These are phyloP conservation scores for Phylloporus sp. DNA, from an alignment of 768 basidiomycete species.

Conservation along the genomic window DNA sequence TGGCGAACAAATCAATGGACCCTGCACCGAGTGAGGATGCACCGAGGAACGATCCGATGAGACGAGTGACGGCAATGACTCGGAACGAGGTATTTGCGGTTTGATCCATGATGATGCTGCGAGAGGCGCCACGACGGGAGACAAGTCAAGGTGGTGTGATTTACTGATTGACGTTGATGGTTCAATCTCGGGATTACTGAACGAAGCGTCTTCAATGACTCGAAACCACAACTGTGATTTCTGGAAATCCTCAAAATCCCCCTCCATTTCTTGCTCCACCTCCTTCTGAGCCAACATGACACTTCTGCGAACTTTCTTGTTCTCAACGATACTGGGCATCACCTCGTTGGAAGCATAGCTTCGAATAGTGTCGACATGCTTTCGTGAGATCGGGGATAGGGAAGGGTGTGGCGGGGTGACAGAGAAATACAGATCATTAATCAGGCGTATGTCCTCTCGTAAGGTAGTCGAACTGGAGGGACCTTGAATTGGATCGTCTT, in stretches of 20 bases:
- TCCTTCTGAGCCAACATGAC: constrained; percentile 83
- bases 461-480: constrained; percentile 55
- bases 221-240: constrained; percentile 91
- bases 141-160: constrained; percentile 7
- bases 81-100: constrained; percentile 29
- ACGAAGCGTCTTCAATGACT: constrained; percentile 66
- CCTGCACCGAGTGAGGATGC: constrained; percentile 17
- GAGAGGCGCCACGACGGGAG: constrained; percentile 1
- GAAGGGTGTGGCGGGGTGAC: constrained; percentile 51
- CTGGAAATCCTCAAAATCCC: constrained; percentile 86
- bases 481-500: constrained; percentile 57
- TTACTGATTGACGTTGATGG: background rate
- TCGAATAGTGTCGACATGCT: constrained; percentile 66
- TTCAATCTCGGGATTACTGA: constrained; percentile 14
- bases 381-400: constrained; percentile 60
- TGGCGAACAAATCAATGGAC: constrained; percentile 14
- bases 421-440: constrained; percentile 84
- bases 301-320: constrained; percentile 62
- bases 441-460: constrained; percentile 84
- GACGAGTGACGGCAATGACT: constrained; percentile 34
- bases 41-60: constrained; percentile 10
- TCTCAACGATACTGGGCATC: constrained; percentile 34
- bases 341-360: constrained; percentile 54
- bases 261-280: constrained; percentile 84
- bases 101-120: constrained; percentile 6